Conservation (phyloP, 1,284 basidiomycete species). For the Fomitopsis pinicola region DNA sequence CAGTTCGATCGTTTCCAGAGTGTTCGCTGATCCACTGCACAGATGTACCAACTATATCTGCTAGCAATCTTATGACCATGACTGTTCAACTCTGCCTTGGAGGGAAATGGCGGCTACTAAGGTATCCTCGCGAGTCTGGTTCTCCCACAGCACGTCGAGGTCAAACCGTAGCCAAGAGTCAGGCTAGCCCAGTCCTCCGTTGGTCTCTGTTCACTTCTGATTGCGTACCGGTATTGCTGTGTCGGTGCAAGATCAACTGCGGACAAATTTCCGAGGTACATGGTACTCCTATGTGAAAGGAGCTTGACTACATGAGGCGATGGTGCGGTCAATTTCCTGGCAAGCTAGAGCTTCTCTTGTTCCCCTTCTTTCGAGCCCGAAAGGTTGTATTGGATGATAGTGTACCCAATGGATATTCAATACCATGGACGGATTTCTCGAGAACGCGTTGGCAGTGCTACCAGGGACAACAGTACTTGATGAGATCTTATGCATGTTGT, state of each 20-base stretch:
- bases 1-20: not conserved
- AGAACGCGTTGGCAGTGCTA: no score
- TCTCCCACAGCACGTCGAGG: conserved; percentile 13
- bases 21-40: not conserved
- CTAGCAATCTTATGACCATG: no score
- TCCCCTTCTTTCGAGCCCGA: no score
- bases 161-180: conserved; percentile 18
- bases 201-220: not conserved
- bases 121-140: conserved; percentile 15
- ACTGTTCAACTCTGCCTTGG: no score
- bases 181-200: not conserved
- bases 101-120: not conserved
- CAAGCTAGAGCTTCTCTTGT: no score
- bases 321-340: no score
- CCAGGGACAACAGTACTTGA: no score
- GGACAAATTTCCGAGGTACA: not conserved
- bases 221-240: not conserved
- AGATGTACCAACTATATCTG: not conserved
- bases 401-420: no score
- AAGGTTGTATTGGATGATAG: no score
- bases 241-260: not conserved
- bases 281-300: no score
- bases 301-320: no score
- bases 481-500: not conserved
- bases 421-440: no score